A percentile compares a stretch with the other conserved stretches of the same genome.
Conservation (phyloP, 2,329 filamentous ascomycete genomes). For the Fusarium tjaetaba region DNA sequence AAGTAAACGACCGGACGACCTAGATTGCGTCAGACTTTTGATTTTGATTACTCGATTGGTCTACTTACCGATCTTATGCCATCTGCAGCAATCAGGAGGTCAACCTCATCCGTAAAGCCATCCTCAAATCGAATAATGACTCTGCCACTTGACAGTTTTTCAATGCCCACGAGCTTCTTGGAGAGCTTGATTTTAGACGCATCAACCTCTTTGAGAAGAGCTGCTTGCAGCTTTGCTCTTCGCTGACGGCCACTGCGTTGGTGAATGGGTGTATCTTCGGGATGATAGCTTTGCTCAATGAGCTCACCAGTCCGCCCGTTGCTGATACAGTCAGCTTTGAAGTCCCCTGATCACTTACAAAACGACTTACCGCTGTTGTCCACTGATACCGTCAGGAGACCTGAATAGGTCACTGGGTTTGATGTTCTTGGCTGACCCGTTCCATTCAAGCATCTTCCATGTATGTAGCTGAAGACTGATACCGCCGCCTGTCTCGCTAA, state of each 20-base stretch:
- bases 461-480: slow-evolving; percentile 50
- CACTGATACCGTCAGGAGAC: slow-evolving; percentile 39
- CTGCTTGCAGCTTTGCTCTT: slow-evolving; percentile 57
- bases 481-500: slow-evolving; percentile 52
- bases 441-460: slow-evolving; percentile 48
- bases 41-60: neutral
- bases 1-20: slow-evolving; percentile 54
- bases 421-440: slow-evolving; percentile 46
- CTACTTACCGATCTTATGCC: slow-evolving; percentile 59
- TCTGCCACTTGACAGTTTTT: slow-evolving; percentile 50
- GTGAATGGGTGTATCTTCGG: slow-evolving; percentile 38
- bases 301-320: slow-evolving; percentile 48
- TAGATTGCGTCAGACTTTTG: slow-evolving; percentile 13
- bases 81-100: slow-evolving; percentile 62
- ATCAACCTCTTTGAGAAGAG: slow-evolving; percentile 58
- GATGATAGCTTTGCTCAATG: slow-evolving; percentile 34
- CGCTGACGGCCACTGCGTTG: slow-evolving; percentile 44
- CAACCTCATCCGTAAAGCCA: slow-evolving; percentile 50
- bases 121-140: slow-evolving; percentile 58
- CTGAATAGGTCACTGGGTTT: slow-evolving; percentile 46
- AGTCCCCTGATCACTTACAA: rapidly evolving
- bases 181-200: slow-evolving; percentile 54
- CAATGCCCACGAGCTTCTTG: slow-evolving; percentile 54
- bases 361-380: slow-evolving; percentile 38
- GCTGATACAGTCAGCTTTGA: slow-evolving; percentile 17